Conservation (phyloP, 257 asterid species). For the Forsythia suspensa region DNA sequence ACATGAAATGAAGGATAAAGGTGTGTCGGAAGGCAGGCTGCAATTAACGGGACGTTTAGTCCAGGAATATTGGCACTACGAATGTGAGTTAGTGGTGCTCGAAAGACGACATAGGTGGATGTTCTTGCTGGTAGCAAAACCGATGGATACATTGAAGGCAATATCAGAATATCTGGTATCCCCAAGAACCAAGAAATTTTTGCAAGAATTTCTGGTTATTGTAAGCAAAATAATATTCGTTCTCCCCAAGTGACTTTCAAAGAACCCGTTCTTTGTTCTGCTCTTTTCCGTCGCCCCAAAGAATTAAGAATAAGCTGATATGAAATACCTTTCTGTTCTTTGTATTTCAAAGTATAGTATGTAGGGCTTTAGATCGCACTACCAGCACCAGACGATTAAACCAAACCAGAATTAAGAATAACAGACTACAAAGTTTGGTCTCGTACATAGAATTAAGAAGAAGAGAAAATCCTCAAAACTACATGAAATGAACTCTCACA, state of each 20-base stretch:
- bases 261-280: conserved; percentile 63
- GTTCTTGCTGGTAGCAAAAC: conserved; percentile 76
- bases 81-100: conserved; percentile 81
- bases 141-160: conserved; percentile 71
- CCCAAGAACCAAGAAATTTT: conserved; percentile 74
- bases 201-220: conserved; percentile 74
- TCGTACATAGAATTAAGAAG: too few relatives aligned
- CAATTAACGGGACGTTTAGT: conserved; percentile 63
- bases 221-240: conserved; percentile 71
- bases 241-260: conserved; percentile 74
- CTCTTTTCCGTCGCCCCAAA: conserved; percentile 65
- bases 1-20: conserved; percentile 75
- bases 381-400: too few relatives aligned
- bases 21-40: conserved; percentile 56
- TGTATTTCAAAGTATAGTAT: too few relatives aligned
- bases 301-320: conserved; percentile 71
- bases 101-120: conserved; percentile 76
- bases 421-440: too few relatives aligned
- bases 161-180: conserved; percentile 62
- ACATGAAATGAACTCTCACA: too few relatives aligned
- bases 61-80: conserved; percentile 69
- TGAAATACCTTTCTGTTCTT: not conserved
- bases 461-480: too few relatives aligned
- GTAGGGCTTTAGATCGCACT: too few relatives aligned
- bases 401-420: too few relatives aligned